Conservation (phyloP, 306 rosid species). For the Malus sieversii region DNA sequence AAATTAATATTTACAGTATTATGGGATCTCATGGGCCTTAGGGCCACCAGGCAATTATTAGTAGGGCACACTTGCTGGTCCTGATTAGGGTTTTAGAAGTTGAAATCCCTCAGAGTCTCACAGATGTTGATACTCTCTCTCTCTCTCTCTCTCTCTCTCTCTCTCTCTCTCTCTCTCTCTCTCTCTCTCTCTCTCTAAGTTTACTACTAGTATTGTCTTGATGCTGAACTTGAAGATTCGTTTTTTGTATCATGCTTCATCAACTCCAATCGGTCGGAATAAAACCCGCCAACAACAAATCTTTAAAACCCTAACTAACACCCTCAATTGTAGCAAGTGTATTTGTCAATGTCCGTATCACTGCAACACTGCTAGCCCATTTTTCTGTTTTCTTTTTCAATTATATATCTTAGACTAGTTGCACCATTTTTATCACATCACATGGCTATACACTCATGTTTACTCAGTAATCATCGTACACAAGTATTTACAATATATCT, state of each 20-base stretch:
- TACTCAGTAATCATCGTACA: no score
- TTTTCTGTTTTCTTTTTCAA: background rate
- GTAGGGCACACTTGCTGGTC: conserved; percentile 55
- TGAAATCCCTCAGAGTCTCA: background rate
- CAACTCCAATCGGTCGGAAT: conserved; percentile 62
- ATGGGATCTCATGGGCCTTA: conserved; percentile 39
- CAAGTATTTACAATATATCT: background rate
- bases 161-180: background rate
- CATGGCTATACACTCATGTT: no score
- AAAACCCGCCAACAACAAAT: conserved; percentile 48
- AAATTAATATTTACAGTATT: conserved; percentile 10
- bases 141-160: background rate
- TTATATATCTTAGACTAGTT: background rate
- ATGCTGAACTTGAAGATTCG: conserved; percentile 28
- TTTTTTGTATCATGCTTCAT: conserved; percentile 26
- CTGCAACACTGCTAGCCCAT: background rate
- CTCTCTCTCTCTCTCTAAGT: background rate
- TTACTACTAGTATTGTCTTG: conserved; percentile 11
- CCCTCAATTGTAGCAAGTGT: background rate
- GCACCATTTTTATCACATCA: no score
- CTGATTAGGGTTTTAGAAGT: conserved; percentile 25
- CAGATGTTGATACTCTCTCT: background rate
- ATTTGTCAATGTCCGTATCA: background rate
- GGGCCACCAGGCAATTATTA: conserved; percentile 45
- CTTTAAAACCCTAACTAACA: conserved; percentile 22